Percentiles rank a stretch among this genome's conserved stretches.
Evolutionary conservation across 805 yeast species (phyloP).

Genomic region (fission yeast (Schizosaccharomyces pombe)): DNA sequence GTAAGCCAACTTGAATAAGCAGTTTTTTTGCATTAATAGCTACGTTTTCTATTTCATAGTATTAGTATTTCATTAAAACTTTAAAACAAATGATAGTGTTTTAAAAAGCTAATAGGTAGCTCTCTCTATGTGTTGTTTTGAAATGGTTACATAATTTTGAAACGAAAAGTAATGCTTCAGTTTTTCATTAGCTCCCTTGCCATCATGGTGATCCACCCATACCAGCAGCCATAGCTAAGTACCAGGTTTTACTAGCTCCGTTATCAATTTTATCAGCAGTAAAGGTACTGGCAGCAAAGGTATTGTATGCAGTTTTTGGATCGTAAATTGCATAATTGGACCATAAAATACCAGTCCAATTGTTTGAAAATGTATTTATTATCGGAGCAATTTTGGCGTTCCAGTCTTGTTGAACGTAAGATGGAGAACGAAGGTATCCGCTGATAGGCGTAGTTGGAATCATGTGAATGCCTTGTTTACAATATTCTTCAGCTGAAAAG

Average conservation of each 20-base stretch:
- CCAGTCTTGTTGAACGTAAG: conserved; percentile 38
- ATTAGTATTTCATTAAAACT: too few relatives aligned
- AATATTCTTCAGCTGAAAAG: conserved; percentile 37
- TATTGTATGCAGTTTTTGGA: conserved; percentile 37
- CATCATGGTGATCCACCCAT: conserved; percentile 5
- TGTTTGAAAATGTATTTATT: conserved; percentile 24
- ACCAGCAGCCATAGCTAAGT: conserved; percentile 42
- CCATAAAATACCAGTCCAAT: conserved; percentile 47
- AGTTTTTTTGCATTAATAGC: too few relatives aligned
- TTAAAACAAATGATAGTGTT: too few relatives aligned
- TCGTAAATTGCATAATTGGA: conserved; percentile 53
- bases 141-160: too few relatives aligned
- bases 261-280: conserved; percentile 37
- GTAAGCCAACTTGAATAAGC: too few relatives aligned
- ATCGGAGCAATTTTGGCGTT: conserved; percentile 21
- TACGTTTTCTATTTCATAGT: too few relatives aligned
- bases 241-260: conserved; percentile 78
- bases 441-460: conserved; percentile 44
- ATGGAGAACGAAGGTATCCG: conserved; percentile 28
- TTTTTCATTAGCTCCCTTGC: too few relatives aligned
- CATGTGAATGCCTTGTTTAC: conserved; percentile 63
- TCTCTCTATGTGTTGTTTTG: too few relatives aligned
- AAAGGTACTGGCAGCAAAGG: conserved; percentile 35
- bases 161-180: too few relatives aligned
- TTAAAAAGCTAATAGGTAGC: too few relatives aligned